Percentiles rank a stretch among this genome's conserved stretches.
phyloP scores from a whole-genome alignment of 768 basidiomycete species.

The Omphalotus guepiniiformis region DNA sequence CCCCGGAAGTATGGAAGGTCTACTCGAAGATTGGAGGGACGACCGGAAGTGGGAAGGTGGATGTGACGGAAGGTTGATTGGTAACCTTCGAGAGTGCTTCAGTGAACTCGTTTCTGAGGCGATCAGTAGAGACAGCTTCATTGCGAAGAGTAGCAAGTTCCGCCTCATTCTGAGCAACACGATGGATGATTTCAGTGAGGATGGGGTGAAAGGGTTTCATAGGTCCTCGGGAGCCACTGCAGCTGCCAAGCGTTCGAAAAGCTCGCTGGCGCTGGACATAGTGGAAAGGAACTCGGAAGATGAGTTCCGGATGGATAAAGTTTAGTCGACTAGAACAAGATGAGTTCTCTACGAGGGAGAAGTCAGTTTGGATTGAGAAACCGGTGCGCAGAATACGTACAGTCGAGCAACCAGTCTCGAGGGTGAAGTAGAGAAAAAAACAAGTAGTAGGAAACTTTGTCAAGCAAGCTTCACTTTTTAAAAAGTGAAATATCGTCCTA shows the following conservation, averaged over 20 bases:
- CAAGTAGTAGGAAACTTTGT: neutral
- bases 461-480: neutral
- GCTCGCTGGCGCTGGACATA: neutral
- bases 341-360: neutral
- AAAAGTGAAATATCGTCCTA: constrained; percentile 1
- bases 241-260: neutral
- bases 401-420: neutral
- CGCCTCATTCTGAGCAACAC: neutral
- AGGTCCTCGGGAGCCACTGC: neutral
- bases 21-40: neutral
- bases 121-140: neutral
- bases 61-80: neutral
- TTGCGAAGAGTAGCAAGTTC: neutral
- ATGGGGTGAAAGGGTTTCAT: neutral
- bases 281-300: neutral
- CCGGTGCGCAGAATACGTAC: neutral
- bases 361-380: neutral
- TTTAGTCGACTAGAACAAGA: neutral
- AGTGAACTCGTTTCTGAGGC: neutral
- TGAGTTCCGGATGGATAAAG: neutral
- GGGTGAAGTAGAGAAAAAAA: neutral
- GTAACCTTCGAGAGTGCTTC: neutral
- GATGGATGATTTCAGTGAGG: neutral
- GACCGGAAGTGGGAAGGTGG: neutral
- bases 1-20: neutral